Base-by-base conservation (phyloP, 164 flowering plant species). In the Vitis amurensis region DNA sequence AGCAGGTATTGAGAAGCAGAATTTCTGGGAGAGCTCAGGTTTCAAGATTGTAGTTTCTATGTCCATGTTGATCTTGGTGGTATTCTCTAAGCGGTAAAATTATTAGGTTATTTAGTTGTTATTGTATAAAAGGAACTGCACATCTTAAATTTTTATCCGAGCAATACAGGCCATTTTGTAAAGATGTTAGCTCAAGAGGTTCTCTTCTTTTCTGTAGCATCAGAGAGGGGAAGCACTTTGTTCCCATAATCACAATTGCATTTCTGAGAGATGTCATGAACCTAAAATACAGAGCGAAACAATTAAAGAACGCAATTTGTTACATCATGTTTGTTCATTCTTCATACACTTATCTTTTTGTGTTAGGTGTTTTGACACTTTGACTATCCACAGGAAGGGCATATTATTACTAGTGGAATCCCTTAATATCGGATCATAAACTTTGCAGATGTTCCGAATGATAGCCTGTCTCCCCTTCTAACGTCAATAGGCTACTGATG, bases 11-110 rank as follows among this genome's bases (percentile, higher is more conserved):
- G 88, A 82, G 57, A 88, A 88, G 61, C 87, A 85, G 49, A 95
- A 88, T 44, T 85, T 95, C 77, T 95, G 98, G 98, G 97, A 91
- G 60, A 87, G 80, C 70, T 81, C 93, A 3, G 83, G 93, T 59
- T 95, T 95, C 82, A 95, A 95, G 81, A 59, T 93, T 68, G 80
- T 88, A 1, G 94, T 82, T 65, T 91, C 99, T 53, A 81, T 90
- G 92, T 90, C 99, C 1, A 95, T 95, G 99, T 68, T 93, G 79
- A 69, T 89, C 59, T 75, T 95, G 68, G 96, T 95, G 47, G 81
- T 87, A 57, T 89, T 95, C 68, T 85, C 97, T 8, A 95, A 88
- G 87, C 85, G 97, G 66, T 92, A 74, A 84, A 73, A 10, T 49
- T 55, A 15, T 10, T 63, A 14, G 11, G 27, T 16, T 14, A 29